Evolutionary conservation across 73 alveolate species (phyloP), one percentile per base, ranked within the genome.

Genomic region (Paramecium tetraurelia): DNA sequence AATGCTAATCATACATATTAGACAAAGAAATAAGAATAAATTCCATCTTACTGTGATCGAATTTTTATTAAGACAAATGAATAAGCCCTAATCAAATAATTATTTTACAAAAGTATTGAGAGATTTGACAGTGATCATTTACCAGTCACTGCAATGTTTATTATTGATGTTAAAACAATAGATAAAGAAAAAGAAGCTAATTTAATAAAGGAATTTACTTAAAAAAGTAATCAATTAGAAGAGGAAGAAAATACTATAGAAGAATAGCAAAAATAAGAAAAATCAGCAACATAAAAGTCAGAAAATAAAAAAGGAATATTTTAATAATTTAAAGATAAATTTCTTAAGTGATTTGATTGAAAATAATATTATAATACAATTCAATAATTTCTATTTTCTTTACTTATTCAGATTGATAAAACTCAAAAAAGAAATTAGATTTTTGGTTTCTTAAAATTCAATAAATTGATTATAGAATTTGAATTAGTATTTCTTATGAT

Each of bases 1-100:
- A 97, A 46, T 43, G 95, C 95, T 44, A 92, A 98, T 20, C 85
- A 96, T 58, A 92, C 77, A 41, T 98, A 97, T 92, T 96, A 97
- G 41, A 94, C 97, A 40, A 94, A 97, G 40, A 96, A 97, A 86
- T 93, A 95, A 94, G 71, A 93, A 43, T 94, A 99, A 86, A 95
- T 92, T 22, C 99, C 99, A 16, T 95, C 99, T 11, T 98, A 98
- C 97, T 95, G 99, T 48, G 99, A 98, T 93, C 90, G 99, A 89
- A 94, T 98, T 7, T 89, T 89, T n/a, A 71, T 89, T 36, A 80
- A 80, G 22, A 24, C 72, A 20, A 48, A 44, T 31, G 90, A 48
- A 80, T 22, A 40, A 20, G 12, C 33, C 1, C 12, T 33, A 8
- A 21, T 35, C 14, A 80, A 80, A 35, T 24, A 44, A 80, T 35